A percentile compares a stretch with the other conserved stretches of the same genome.
These are phyloP conservation scores for Ogataea thermomethanolica DNA, from an alignment of 805 yeast genomes.

Conservation along the genomic window DNA sequence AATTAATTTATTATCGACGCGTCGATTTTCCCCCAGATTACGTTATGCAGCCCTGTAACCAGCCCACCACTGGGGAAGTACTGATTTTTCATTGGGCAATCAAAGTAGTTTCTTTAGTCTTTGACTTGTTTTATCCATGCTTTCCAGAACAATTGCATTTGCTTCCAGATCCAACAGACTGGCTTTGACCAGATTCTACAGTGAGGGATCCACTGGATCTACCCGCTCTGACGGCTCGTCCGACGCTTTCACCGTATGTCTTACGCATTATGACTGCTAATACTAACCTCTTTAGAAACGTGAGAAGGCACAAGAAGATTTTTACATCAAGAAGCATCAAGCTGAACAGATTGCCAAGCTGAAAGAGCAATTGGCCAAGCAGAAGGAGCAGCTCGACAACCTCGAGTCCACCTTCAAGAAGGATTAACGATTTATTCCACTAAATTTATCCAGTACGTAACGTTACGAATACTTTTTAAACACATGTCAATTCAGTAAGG, in stretches of 20 bases:
- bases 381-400: constrained; percentile 53
- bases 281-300: constrained; percentile 49
- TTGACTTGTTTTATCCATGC: constrained; percentile 20
- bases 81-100: constrained; percentile 12
- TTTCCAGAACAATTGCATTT: constrained; percentile 37
- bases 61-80: neutral
- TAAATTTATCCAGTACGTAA: constrained; percentile 9
- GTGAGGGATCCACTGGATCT: constrained; percentile 60
- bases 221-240: constrained; percentile 50
- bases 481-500: neutral
- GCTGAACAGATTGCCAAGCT: constrained; percentile 78
- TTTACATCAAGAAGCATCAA: constrained; percentile 83
- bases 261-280: neutral
- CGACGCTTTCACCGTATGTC: constrained; percentile 58
- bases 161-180: constrained; percentile 29
- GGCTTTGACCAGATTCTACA: constrained; percentile 35
- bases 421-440: neutral
- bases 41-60: constrained; percentile 11
- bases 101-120: neutral
- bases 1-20: constrained; percentile 4
- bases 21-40: constrained; percentile 4
- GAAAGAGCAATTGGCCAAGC: constrained; percentile 73
- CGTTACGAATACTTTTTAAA: constrained; percentile 10
- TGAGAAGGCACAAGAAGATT: constrained; percentile 89
- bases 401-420: constrained; percentile 48